Percentiles rank a stretch among this genome's conserved stretches.
Conservation (phyloP, 2,329 filamentous ascomycete genomes). For the Fusarium annulatum region DNA sequence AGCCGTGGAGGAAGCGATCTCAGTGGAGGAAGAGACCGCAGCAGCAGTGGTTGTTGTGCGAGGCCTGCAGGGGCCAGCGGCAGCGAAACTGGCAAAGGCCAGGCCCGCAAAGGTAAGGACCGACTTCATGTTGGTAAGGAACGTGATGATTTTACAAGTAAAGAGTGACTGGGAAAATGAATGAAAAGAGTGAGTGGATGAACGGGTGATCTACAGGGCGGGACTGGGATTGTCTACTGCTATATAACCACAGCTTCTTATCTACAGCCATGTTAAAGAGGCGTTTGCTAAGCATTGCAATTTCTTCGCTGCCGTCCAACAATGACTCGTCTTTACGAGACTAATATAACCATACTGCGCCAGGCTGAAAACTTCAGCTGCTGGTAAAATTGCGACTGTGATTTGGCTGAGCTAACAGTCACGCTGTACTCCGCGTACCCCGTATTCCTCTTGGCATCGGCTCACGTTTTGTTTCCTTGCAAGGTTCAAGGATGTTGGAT, state of each 20-base stretch:
- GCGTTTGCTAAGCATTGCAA: neutral
- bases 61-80: neutral
- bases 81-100: neutral
- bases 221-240: neutral
- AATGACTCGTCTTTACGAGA: neutral
- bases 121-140: neutral
- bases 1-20: neutral
- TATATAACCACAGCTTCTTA: neutral
- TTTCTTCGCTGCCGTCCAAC: neutral
- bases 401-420: neutral
- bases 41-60: neutral
- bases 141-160: neutral
- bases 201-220: neutral
- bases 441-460: neutral
- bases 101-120: conserved; percentile 3
- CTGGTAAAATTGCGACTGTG: neutral
- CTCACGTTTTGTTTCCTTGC: neutral
- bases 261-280: neutral
- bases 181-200: neutral
- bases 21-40: neutral
- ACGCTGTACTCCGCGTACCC: neutral
- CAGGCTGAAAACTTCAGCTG: neutral
- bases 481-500: neutral
- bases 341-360: neutral
- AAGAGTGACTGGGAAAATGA: neutral